phyloP scores from a whole-genome alignment of 1,139 yeast genomes.

The Pichia sp. region DNA sequence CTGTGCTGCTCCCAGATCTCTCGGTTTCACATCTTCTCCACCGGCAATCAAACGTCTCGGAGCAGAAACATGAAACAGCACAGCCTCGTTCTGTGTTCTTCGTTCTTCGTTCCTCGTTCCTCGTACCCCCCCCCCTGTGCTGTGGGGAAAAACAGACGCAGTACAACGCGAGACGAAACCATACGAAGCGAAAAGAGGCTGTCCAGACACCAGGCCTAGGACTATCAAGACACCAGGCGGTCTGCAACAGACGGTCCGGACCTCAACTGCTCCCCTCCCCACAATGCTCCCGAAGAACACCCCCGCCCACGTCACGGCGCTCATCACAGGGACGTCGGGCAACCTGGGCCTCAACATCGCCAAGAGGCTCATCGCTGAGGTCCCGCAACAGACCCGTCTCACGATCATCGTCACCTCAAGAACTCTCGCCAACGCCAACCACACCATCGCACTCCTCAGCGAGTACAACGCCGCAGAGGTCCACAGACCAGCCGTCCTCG shows the following conservation, averaged over 20 bases:
- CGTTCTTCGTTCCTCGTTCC: too few relatives aligned
- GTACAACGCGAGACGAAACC: too few relatives aligned
- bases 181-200: too few relatives aligned
- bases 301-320: constrained; percentile 38
- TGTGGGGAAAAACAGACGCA: too few relatives aligned
- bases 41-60: not conserved
- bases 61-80: constrained; percentile 3
- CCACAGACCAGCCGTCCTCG: constrained; percentile 50
- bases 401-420: constrained; percentile 86
- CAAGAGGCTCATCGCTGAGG: constrained; percentile 61
- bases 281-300: too few relatives aligned
- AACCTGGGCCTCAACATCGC: constrained; percentile 85
- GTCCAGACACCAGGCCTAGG: too few relatives aligned
- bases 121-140: too few relatives aligned
- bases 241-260: not conserved
- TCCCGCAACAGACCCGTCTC: constrained; percentile 49
- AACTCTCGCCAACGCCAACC: constrained; percentile 77
- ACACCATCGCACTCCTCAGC: constrained; percentile 63
- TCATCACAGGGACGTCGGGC: constrained; percentile 66
- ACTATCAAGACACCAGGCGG: not conserved
- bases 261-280: too few relatives aligned
- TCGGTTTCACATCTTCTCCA: not conserved
- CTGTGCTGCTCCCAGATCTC: not conserved
- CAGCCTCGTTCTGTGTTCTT: not conserved
- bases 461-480: constrained; percentile 39